phyloP scores from a whole-genome alignment of 371 early-diverging fungal genomes.

The Blastocladiella emersonii region DNA sequence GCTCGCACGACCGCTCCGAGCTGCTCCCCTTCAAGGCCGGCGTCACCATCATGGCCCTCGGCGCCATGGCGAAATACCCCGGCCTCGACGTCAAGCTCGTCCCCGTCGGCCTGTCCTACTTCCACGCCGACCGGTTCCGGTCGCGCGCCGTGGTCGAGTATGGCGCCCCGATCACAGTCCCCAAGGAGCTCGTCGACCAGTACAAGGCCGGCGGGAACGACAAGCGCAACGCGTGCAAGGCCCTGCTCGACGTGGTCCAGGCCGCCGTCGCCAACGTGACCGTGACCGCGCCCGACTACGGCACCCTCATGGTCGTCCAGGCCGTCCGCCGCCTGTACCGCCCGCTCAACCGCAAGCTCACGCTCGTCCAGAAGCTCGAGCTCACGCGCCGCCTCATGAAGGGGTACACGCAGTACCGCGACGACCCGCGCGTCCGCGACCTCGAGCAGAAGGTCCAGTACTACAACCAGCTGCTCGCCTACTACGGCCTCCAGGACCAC shows the following conservation, averaged over 20 bases:
- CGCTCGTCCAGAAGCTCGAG: constrained; percentile 67
- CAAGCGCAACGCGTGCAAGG: constrained; percentile 63
- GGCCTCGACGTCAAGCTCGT: constrained; percentile 81
- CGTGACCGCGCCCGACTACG: constrained; percentile 83
- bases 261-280: constrained; percentile 72
- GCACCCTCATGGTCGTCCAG: constrained; percentile 85
- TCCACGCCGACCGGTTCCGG: constrained; percentile 89
- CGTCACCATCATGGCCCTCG: constrained; percentile 40
- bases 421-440: constrained; percentile 63
- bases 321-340: constrained; percentile 87
- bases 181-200: constrained; percentile 53
- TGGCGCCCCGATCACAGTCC: constrained; percentile 72
- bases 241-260: constrained; percentile 57
- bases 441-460: constrained; percentile 54
- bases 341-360: constrained; percentile 66
- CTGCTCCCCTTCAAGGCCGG: constrained; percentile 83
- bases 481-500: constrained; percentile 89
- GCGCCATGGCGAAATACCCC: constrained; percentile 82
- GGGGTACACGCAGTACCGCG: constrained; percentile 64
- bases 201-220: constrained; percentile 67
- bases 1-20: constrained; percentile 88
- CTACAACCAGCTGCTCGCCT: constrained; percentile 74
- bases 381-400: constrained; percentile 80
- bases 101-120: constrained; percentile 80
- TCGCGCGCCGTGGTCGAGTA: constrained; percentile 92